These are phyloP conservation scores for Hirschioporus abietinus DNA, from an alignment of 768 basidiomycete species.

Conservation along the genomic window DNA sequence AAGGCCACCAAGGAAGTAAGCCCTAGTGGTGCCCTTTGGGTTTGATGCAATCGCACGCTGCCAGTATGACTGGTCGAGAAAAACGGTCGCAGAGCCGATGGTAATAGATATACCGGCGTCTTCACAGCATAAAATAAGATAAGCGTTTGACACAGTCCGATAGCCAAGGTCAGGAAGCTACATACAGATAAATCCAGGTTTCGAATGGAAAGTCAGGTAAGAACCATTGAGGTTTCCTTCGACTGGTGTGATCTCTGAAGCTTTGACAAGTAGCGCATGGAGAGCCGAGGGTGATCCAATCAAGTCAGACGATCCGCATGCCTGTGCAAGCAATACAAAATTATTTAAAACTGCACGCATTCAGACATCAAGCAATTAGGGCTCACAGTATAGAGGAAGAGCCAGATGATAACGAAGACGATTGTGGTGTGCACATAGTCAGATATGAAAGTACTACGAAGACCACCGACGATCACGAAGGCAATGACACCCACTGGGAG, in stretches of 20 bases:
- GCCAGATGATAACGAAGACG: conserved; percentile 33
- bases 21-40: conserved; percentile 45
- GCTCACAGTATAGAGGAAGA: conserved; percentile 18
- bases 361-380: conserved; percentile 11
- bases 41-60: conserved; percentile 44
- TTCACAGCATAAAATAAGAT: background rate
- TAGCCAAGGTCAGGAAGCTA: background rate
- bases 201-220: conserved; percentile 47
- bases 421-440: conserved; percentile 43
- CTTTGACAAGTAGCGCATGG: conserved; percentile 43
- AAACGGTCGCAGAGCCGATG: conserved; percentile 11
- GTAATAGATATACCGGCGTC: conserved; percentile 11
- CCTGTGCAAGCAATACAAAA: conserved; percentile 15
- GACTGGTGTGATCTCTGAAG: conserved; percentile 41
- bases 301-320: conserved; percentile 31
- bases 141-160: background rate
- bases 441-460: conserved; percentile 41
- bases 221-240: conserved; percentile 44
- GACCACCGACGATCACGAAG: conserved; percentile 34
- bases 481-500: conserved; percentile 40
- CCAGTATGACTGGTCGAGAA: conserved; percentile 4
- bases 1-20: conserved; percentile 52
- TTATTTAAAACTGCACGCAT: background rate
- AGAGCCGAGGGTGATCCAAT: conserved; percentile 34
- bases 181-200: background rate